These are phyloP conservation scores for Candida silvicultrix DNA, from an alignment of 805 yeast genomes.

Conservation along the genomic window DNA sequence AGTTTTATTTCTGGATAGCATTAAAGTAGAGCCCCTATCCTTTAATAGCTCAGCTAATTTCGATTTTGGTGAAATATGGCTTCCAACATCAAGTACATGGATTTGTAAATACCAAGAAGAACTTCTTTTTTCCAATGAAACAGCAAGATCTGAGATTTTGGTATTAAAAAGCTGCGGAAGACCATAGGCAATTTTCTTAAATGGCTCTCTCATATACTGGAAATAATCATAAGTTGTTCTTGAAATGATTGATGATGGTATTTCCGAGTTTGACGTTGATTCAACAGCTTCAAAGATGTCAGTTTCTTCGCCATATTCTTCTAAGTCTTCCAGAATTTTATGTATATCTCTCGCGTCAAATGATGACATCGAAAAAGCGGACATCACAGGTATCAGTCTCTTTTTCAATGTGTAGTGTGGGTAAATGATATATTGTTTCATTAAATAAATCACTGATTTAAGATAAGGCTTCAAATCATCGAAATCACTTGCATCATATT, in stretches of 20 bases:
- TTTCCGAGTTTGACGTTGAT: background rate
- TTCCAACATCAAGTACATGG: slow-evolving; percentile 37
- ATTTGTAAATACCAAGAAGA: slow-evolving; percentile 26
- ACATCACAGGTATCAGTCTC: background rate
- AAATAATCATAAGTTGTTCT: background rate
- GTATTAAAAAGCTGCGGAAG: background rate
- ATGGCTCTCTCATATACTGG: background rate
- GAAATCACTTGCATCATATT: background rate
- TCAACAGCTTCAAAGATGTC: background rate
- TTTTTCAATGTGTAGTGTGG: background rate
- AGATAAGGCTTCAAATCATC: background rate
- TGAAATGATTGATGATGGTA: background rate
- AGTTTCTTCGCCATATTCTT: background rate
- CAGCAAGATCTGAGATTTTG: background rate
- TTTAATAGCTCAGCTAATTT: slow-evolving; percentile 9
- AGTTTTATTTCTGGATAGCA: background rate
- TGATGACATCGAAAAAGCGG: background rate
- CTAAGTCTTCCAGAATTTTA: background rate
- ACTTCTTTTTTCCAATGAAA: background rate
- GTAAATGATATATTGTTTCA: background rate
- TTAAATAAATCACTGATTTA: background rate
- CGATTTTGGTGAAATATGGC: slow-evolving; percentile 28
- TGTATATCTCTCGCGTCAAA: background rate
- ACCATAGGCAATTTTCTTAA: background rate
- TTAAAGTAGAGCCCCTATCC: no score